Evolutionary conservation across 2,329 filamentous ascomycete genomes (phyloP), one percentile per base, ranked within the genome.

Genomic region (Mycogone perniciosa): DNA sequence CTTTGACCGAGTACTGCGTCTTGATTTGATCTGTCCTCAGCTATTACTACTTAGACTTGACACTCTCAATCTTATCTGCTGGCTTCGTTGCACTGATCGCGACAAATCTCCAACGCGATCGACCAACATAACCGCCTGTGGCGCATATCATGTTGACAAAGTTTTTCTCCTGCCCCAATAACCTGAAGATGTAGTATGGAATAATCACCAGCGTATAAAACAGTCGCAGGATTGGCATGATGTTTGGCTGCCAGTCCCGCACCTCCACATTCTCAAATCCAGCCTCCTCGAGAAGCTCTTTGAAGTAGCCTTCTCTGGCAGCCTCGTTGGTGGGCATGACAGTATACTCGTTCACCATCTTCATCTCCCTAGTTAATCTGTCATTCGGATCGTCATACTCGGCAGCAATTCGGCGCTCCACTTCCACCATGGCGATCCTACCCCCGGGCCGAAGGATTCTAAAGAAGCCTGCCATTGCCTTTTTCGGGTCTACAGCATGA

Each of bases 401-500:
- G 11, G 38, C 38, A 7, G 38, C 38, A 7, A 27, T 41, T 27
- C 29, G 26, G 10, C 38, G 38, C 38, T 41, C 38, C 5, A 41
- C 38, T 55, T 79, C 75, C 57, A 71, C 68, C 42, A 76, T 58
- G 1, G 67, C 71, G 6, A 79, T 44, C 2, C 64, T 63, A 1
- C 76, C 76, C 30, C 76, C 76, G 1, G 75, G 75, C 27, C 65
- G 64, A 5, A 80, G 61, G 0, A 77, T 55, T 10, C 75, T 71
- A 58, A 67, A 70, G 62, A 80, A 79, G 13, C 72, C 71, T 5
- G 54, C 56, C 1, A 77, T 62, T 2, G 72, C 76, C 6, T 59
- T 61, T 38, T 67, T 55, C 0, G 74, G 71, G 37, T 79, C 69
- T 1, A 71, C 75, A 1, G 76, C 75, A 56, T 81, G 76, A 0